Conservation (phyloP, 306 rosid species). For the Glycine tomentella region DNA sequence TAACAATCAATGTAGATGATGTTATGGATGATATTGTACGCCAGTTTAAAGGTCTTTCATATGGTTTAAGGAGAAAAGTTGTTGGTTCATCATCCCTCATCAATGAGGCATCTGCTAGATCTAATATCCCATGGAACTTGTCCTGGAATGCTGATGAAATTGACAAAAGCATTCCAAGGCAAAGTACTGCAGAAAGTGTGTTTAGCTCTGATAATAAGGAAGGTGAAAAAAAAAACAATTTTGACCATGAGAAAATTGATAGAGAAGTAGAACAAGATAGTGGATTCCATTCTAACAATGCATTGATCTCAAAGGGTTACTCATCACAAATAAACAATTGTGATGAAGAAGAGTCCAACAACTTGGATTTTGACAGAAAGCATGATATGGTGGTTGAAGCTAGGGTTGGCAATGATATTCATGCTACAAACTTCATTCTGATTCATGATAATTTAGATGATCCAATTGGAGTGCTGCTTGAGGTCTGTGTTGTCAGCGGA, state of each 20-base stretch:
- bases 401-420: constrained; percentile 57
- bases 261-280: constrained; percentile 48
- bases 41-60: too few relatives aligned
- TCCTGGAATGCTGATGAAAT: too few relatives aligned
- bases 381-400: constrained; percentile 54
- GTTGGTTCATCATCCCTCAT: too few relatives aligned
- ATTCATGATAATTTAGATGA: constrained; percentile 58
- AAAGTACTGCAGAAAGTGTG: too few relatives aligned
- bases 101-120: too few relatives aligned
- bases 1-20: too few relatives aligned
- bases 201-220: constrained; percentile 80
- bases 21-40: too few relatives aligned
- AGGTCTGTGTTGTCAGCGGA: constrained; percentile 62
- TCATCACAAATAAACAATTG: constrained; percentile 54
- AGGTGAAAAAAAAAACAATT: constrained; percentile 51
- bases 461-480: constrained; percentile 89
- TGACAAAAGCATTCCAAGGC: too few relatives aligned
- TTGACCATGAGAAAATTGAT: constrained; percentile 50
- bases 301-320: constrained; percentile 66
- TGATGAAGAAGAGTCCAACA: constrained; percentile 52
- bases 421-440: constrained; percentile 49
- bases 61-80: too few relatives aligned
- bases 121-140: too few relatives aligned
- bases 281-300: constrained; percentile 80
- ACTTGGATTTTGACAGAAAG: constrained; percentile 58